Evolutionary conservation across 345 rosid genomes (phyloP).

Genomic region (thale cress (Arabidopsis thaliana)): TAIR10.1 NC_003075.7:9181001-9181500

Average conservation of each 20-base stretch:
- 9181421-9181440: neutral
- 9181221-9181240: neutral
- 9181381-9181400: conserved; percentile 18
- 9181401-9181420: neutral
- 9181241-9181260: conserved; percentile 30
- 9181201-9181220: neutral
- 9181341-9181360: conserved; percentile 15
- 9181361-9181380: conserved; percentile 23
- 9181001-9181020: conserved; percentile 8
- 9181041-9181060: neutral
- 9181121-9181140: neutral
- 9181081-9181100: conserved; percentile 22
- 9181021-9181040: conserved; percentile 10
- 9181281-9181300: conserved; percentile 26
- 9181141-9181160: neutral
- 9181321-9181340: neutral
- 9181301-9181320: neutral
- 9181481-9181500: neutral
- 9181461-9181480: neutral
- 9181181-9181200: neutral
- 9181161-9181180: neutral
- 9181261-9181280: conserved; percentile 24
- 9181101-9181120: conserved; percentile 2
- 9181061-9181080: neutral
- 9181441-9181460: neutral